A percentile compares a stretch with the other conserved stretches of the same genome.
phyloP scores from a whole-genome alignment of 371 early-diverging fungal genomes.

The Apophysomyces sp. region DNA sequence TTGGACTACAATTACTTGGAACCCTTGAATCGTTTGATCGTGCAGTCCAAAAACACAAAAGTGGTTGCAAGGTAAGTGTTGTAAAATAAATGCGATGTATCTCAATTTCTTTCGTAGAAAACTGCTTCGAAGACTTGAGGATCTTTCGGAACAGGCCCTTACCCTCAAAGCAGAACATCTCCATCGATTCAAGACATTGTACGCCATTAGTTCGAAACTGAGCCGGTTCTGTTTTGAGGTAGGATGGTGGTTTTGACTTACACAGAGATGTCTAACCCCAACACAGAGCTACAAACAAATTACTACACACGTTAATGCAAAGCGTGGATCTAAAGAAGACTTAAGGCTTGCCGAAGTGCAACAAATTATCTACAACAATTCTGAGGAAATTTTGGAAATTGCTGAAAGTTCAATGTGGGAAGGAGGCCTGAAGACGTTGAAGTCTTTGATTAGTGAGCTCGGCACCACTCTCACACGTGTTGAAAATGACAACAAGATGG shows the following conservation, averaged over 20 bases:
- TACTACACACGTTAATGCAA: constrained; percentile 23
- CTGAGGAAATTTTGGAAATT: constrained; percentile 54
- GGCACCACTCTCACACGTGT: constrained; percentile 34
- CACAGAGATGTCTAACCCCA: background rate
- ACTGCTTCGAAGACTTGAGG: constrained; percentile 66
- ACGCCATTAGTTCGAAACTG: constrained; percentile 50
- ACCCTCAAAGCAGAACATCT: constrained; percentile 54
- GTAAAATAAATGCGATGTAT: background rate
- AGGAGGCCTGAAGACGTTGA: constrained; percentile 52
- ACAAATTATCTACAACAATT: constrained; percentile 46
- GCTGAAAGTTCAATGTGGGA: constrained; percentile 64
- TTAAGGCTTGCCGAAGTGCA: constrained; percentile 46
- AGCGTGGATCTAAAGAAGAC: constrained; percentile 43
- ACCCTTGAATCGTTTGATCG: constrained; percentile 50
- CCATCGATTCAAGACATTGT: constrained; percentile 52
- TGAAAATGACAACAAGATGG: constrained; percentile 46
- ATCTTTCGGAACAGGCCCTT: constrained; percentile 57
- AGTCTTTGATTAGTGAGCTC: constrained; percentile 51
- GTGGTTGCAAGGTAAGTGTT: constrained; percentile 46
- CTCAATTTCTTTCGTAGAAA: constrained; percentile 31
- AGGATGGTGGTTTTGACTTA: background rate
- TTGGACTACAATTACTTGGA: constrained; percentile 62
- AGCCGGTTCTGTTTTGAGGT: constrained; percentile 49
- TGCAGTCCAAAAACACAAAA: constrained; percentile 66
- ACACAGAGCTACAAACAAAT: constrained; percentile 30